These are phyloP conservation scores for Heterobasidion irregulare DNA, from an alignment of 1,284 basidiomycete genomes.

Conservation along the genomic window DNA sequence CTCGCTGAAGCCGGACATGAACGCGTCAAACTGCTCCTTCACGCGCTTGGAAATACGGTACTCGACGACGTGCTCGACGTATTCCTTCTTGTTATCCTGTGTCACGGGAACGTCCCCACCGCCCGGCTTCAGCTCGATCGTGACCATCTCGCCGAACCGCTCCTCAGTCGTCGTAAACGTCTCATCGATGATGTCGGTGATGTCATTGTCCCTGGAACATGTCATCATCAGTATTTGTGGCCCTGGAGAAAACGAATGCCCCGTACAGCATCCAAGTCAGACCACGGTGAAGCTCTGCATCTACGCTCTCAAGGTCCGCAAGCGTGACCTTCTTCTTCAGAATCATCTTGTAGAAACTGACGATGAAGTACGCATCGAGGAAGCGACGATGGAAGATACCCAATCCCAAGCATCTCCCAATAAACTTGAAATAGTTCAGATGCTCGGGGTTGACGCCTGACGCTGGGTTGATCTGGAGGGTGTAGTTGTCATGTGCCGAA, in stretches of 20 bases:
- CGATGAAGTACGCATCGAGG: constrained; percentile 98
- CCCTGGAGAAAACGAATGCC: constrained; percentile 1
- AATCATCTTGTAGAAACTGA: constrained; percentile 99
- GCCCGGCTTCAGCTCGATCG: constrained; percentile 85
- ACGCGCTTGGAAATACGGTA: constrained; percentile 93
- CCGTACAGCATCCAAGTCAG: constrained; percentile 95
- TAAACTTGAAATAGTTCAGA: constrained; percentile 99
- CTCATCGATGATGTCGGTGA: constrained; percentile 90
- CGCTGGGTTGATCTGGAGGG: constrained; percentile 96
- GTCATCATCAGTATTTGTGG: background rate
- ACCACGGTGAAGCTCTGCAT: constrained; percentile 86
- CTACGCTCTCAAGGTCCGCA: constrained; percentile 86
- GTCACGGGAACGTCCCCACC: constrained; percentile 86
- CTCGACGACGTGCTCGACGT: constrained; percentile 90
- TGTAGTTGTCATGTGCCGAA: constrained; percentile 99
- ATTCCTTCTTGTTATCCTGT: constrained; percentile 98
- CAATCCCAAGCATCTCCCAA: constrained; percentile 88
- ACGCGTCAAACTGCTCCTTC: constrained; percentile 92
- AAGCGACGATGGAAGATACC: constrained; percentile 99
- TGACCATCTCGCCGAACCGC: constrained; percentile 94
- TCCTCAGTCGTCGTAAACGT: constrained; percentile 95
- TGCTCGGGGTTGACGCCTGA: constrained; percentile 98
- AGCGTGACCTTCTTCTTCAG: constrained; percentile 81
- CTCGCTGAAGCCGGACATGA: constrained; percentile 94
- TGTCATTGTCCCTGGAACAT: constrained; percentile 77